Conservation (phyloP, 768 basidiomycete species). For the Mycena belliarum region DNA sequence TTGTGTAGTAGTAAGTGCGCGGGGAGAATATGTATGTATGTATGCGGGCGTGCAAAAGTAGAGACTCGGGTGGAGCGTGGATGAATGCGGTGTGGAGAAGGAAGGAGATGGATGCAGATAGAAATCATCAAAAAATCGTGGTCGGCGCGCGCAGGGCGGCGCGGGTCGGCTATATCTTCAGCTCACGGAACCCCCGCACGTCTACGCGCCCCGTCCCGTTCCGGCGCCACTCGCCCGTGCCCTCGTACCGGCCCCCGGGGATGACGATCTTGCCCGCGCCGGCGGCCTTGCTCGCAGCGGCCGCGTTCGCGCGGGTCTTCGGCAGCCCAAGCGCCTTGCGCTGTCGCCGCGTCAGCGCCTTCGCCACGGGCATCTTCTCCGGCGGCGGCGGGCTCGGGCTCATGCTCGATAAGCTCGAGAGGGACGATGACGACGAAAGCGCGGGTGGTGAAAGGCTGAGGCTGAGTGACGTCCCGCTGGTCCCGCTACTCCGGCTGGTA, state of each 20-base stretch:
- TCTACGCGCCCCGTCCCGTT: slow-evolving; percentile 23
- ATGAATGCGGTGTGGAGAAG: neutral
- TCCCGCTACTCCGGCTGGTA: slow-evolving; percentile 23
- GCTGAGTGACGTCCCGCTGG: slow-evolving; percentile 37
- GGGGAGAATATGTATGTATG: neutral
- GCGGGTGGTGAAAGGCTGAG: slow-evolving; percentile 31
- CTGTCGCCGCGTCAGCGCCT: slow-evolving; percentile 63
- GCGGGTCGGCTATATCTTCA: slow-evolving; percentile 16
- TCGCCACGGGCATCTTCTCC: slow-evolving; percentile 29
- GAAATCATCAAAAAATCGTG: neutral
- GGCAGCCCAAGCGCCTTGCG: slow-evolving; percentile 70
- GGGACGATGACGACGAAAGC: slow-evolving; percentile 21
- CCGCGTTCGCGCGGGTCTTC: slow-evolving; percentile 43
- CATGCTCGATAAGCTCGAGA: slow-evolving; percentile 22
- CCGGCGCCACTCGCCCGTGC: slow-evolving; percentile 21
- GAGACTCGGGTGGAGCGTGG: neutral
- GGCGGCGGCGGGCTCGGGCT: slow-evolving; percentile 24
- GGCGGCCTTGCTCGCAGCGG: slow-evolving; percentile 42
- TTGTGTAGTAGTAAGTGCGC: neutral
- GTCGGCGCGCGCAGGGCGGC: too few species aligned
- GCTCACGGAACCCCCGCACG: slow-evolving; percentile 23
- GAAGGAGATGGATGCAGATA: neutral
- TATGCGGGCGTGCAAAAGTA: neutral
- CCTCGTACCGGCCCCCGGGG: slow-evolving; percentile 56
- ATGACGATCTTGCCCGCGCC: slow-evolving; percentile 67